These are phyloP conservation scores for Fusarium agapanthi DNA, from an alignment of 2,329 filamentous ascomycete genomes.

Conservation along the genomic window DNA sequence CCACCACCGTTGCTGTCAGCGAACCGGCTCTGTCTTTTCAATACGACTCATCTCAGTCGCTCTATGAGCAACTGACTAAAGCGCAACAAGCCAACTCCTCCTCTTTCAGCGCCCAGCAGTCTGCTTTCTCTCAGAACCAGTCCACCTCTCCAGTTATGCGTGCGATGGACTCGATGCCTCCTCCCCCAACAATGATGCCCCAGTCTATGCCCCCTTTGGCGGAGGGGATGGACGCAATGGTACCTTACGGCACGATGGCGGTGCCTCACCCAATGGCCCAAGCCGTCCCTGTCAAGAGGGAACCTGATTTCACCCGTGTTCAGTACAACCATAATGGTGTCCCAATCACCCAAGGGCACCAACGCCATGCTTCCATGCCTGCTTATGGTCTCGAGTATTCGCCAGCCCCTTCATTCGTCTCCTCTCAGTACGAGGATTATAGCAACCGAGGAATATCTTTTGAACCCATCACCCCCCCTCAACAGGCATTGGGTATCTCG, in stretches of 20 bases:
- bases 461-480: constrained; percentile 95
- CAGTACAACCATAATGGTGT: constrained; percentile 95
- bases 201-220: constrained; percentile 64
- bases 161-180: constrained; percentile 92
- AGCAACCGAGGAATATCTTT: constrained; percentile 95
- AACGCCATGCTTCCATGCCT: constrained; percentile 98
- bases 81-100: constrained; percentile 98
- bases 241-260: constrained; percentile 72
- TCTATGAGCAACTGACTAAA: constrained; percentile 99
- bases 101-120: constrained; percentile 85
- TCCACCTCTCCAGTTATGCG: constrained; percentile 89
- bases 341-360: constrained; percentile 82
- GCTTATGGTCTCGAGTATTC: constrained; percentile 96
- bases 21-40: constrained; percentile 98
- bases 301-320: constrained; percentile 81
- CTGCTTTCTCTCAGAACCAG: constrained; percentile 77
- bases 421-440: constrained; percentile 98
- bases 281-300: constrained; percentile 80
- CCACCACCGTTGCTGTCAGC: constrained; percentile 94
- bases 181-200: constrained; percentile 83
- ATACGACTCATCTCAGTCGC: constrained; percentile 98
- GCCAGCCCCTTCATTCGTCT: constrained; percentile 95
- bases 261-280: constrained; percentile 76
- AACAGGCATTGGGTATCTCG: constrained; percentile 82
- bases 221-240: constrained; percentile 77